Base-by-base conservation (phyloP, 331 rosid species). In the Quercus lobata region DNA sequence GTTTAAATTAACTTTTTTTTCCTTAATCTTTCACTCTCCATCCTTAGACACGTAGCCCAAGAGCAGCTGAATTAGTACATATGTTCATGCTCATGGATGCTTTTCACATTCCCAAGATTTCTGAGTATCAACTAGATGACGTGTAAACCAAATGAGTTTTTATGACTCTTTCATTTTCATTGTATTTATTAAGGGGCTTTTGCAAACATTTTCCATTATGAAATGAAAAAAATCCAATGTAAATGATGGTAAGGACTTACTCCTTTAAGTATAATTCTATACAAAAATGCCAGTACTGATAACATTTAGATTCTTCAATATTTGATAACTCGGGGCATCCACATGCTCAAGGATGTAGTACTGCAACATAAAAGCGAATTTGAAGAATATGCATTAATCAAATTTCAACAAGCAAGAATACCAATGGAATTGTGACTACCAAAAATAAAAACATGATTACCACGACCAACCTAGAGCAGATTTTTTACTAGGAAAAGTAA, bases 261-360 rank as follows among this genome's bases (percentile, higher is more conserved):
- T 85, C 86, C 79, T 95, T 95, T 95, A 24, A 95, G 99, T 83
- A 90, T 91, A 76, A 93, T 89, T 89, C 98, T 82, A 89, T 93
- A 93, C 9, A 93, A 80, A 80, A 70, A 93, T 86, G 29, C 99
- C 96, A 37, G 98, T 95, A 79, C 93, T 93, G 81, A 93, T 93
- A 29, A 95, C 91, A 72, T 95, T 93, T 0, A 95, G 85, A 84
- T 93, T 95, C 89, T 95, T 95, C 63, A 91, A 77, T 82, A 95
- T 95, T 84, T 91, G 98, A 88, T 93, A 95, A 75, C 94, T 94
- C 52, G 98, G 99, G 60, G 97, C 98, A 84, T 95, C 96, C 76
- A 91, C 99, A 81, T 95, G 93, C 12, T 96, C 99, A 83, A 93
- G 93, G 72, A 95, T 95, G 89, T 93, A 95, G 85, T 95, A 95